These are phyloP conservation scores for Colletotrichum sublineola DNA, from an alignment of 2,329 filamentous ascomycete genomes.

Conservation along the genomic window DNA sequence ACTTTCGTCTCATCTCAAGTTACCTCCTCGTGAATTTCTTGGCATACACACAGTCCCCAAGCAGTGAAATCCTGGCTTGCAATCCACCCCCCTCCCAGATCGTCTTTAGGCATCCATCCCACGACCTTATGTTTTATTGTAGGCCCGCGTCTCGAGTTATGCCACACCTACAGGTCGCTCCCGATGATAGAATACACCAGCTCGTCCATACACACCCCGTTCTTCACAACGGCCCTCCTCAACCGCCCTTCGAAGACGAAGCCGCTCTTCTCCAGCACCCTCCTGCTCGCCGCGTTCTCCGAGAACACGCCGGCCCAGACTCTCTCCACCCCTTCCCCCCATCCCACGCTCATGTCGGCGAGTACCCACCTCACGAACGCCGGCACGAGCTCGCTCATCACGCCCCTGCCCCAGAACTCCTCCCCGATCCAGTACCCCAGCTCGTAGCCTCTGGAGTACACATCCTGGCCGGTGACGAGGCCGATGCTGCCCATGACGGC, in stretches of 20 bases:
- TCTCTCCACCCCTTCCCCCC: slow-evolving; percentile 52
- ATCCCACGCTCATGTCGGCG: slow-evolving; percentile 45
- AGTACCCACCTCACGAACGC: slow-evolving; percentile 62
- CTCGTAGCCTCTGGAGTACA: slow-evolving; percentile 59
- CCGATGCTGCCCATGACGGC: slow-evolving; percentile 57
- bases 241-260: slow-evolving; percentile 59
- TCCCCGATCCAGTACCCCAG: slow-evolving; percentile 63
- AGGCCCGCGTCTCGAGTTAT: too few relatives aligned
- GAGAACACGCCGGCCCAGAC: slow-evolving; percentile 56
- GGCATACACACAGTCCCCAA: not conserved
- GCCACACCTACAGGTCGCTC: slow-evolving; percentile 45
- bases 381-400: slow-evolving; percentile 55
- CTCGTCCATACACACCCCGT: slow-evolving; percentile 55
- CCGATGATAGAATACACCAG: slow-evolving; percentile 55
- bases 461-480: slow-evolving; percentile 52
- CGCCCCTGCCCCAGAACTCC: slow-evolving; percentile 60
- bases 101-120: not conserved
- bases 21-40: not conserved
- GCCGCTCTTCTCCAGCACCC: slow-evolving; percentile 57
- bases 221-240: slow-evolving; percentile 58
- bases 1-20: not conserved
- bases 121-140: not conserved
- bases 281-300: slow-evolving; percentile 56
- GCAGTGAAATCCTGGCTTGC: not conserved
- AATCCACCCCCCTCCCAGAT: not conserved